Percentiles rank a stretch among this genome's conserved stretches.
phyloP scores from a whole-genome alignment of 2,329 filamentous ascomycete genomes.

The Calonectria henricotiae region DNA sequence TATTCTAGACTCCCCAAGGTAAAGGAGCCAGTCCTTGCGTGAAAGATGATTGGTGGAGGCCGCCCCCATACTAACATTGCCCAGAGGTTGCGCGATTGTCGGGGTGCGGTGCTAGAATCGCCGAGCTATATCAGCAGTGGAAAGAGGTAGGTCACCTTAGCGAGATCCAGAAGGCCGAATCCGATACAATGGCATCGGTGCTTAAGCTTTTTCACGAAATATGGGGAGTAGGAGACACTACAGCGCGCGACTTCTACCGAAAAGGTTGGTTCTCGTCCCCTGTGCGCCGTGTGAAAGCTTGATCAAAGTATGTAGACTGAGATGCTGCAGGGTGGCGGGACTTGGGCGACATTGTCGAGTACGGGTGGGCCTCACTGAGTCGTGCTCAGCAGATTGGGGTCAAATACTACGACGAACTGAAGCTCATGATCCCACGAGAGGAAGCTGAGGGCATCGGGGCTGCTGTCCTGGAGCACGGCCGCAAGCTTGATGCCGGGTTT shows the following conservation, averaged over 20 bases:
- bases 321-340: conserved; percentile 78
- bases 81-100: conserved; percentile 76
- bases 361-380: conserved; percentile 82
- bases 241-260: conserved; percentile 85
- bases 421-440: conserved; percentile 77
- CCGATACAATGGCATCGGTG: conserved; percentile 75
- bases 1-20: conserved; percentile 62
- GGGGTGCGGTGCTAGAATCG: conserved; percentile 87
- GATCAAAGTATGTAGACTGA: conserved; percentile 26
- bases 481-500: conserved; percentile 71
- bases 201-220: conserved; percentile 85
- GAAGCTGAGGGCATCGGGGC: conserved; percentile 82
- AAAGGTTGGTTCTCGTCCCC: conserved; percentile 61
- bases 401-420: conserved; percentile 93
- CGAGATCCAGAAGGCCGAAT: conserved; percentile 76
- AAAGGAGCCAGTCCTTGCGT: conserved; percentile 26
- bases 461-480: conserved; percentile 78
- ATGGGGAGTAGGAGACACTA: conserved; percentile 91
- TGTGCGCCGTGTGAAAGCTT: neutral
- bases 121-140: conserved; percentile 84
- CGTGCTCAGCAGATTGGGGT: conserved; percentile 93
- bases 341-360: conserved; percentile 88
- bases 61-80: neutral
- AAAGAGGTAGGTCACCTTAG: conserved; percentile 72
- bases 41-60: conserved; percentile 42